phyloP scores from a whole-genome alignment of 2,329 filamentous ascomycete genomes.

The Blastomyces parvus region DNA sequence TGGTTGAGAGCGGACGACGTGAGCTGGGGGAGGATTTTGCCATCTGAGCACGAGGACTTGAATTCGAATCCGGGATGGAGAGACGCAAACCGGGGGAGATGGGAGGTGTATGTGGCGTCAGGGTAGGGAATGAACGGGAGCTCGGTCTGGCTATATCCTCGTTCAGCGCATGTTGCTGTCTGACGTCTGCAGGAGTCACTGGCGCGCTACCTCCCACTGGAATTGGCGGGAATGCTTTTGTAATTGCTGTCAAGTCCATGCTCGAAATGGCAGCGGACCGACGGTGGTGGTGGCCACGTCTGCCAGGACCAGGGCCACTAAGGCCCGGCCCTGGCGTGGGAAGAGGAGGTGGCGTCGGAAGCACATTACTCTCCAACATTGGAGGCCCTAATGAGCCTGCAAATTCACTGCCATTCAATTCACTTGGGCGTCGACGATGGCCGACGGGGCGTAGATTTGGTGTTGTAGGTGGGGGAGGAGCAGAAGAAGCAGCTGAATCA shows the following conservation, averaged over 20 bases:
- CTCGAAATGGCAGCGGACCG: slow-evolving; percentile 74
- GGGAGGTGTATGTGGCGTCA: slow-evolving; percentile 26
- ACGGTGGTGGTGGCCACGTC: slow-evolving; percentile 67
- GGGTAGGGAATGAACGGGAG: slow-evolving; percentile 27
- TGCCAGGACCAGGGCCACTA: slow-evolving; percentile 41
- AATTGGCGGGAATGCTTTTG: slow-evolving; percentile 35
- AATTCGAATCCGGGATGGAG: slow-evolving; percentile 8
- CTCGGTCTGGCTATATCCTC: slow-evolving; percentile 26
- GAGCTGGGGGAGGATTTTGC: slow-evolving; percentile 42
- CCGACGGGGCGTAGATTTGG: slow-evolving; percentile 48
- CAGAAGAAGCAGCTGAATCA: slow-evolving; percentile 26
- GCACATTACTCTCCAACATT: slow-evolving; percentile 52
- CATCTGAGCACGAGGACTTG: neutral
- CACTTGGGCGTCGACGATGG: slow-evolving; percentile 70
- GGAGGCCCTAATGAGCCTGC: slow-evolving; percentile 51
- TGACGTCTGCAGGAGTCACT: slow-evolving; percentile 37
- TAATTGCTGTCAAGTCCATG: slow-evolving; percentile 59
- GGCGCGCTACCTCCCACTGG: slow-evolving; percentile 52
- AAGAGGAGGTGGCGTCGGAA: slow-evolving; percentile 41
- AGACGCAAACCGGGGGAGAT: slow-evolving; percentile 22
- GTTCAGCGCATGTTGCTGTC: slow-evolving; percentile 20
- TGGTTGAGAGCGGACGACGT: slow-evolving; percentile 68
- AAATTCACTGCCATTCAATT: slow-evolving; percentile 65
- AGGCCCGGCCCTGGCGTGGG: slow-evolving; percentile 29
- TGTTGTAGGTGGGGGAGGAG: slow-evolving; percentile 42